A percentile compares a stretch with the other conserved stretches of the same genome.
Conservation (phyloP, 208 protist species). For the Crithidia expoeki region DNA sequence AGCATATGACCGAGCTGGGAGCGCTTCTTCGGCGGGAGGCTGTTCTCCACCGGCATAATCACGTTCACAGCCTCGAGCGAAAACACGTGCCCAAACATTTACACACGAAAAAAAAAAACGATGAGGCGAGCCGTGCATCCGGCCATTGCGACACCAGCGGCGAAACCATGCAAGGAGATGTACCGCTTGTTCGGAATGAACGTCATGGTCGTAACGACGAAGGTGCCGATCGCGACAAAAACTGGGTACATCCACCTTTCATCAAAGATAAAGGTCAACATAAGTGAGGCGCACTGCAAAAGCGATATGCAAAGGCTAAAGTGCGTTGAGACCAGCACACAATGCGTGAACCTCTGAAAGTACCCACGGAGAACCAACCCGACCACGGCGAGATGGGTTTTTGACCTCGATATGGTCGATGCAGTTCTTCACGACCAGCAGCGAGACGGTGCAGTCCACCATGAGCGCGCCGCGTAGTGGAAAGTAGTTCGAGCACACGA, state of each 20-base stretch:
- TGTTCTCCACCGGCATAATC: conserved; percentile 83
- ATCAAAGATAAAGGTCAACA: conserved; percentile 60
- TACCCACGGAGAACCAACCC: conserved; percentile 59
- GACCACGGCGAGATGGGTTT: conserved; percentile 82
- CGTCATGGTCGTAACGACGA: conserved; percentile 71
- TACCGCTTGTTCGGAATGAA: conserved; percentile 62
- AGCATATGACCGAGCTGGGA: conserved; percentile 48
- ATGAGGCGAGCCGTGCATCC: conserved; percentile 51
- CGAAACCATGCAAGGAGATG: conserved; percentile 48
- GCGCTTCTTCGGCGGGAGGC: conserved; percentile 50
- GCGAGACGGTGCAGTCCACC: conserved; percentile 72
- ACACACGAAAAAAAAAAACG: no score
- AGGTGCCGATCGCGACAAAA: conserved; percentile 53
- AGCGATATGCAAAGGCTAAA: conserved; percentile 89
- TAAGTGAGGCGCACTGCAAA: conserved; percentile 76
- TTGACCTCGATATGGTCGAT: conserved; percentile 61
- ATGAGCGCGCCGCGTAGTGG: conserved; percentile 64
- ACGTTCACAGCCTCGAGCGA: conserved; percentile 79
- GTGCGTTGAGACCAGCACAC: conserved; percentile 83
- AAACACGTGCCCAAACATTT: conserved; percentile 84
- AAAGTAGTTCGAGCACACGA: conserved; percentile 47
- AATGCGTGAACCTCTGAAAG: conserved; percentile 65
- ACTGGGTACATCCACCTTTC: conserved; percentile 39
- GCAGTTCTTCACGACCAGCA: conserved; percentile 60
- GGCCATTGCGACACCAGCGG: conserved; percentile 31